Conservation (phyloP, 768 basidiomycete genomes). For the Lactifluus rugatus region DNA sequence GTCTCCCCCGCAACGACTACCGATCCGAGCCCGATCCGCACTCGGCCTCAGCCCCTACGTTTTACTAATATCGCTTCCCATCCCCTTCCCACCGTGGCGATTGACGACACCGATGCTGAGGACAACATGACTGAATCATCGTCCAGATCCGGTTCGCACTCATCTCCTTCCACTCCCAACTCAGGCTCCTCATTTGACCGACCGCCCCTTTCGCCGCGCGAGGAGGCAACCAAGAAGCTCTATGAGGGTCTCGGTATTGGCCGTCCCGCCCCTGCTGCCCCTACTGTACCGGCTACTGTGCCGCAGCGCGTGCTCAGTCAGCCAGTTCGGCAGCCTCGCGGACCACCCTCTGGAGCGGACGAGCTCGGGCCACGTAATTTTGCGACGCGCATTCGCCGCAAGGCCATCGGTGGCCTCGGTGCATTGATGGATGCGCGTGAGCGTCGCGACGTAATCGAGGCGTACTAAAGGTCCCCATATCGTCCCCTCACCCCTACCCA, state of each 20-base stretch:
- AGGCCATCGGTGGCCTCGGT: constrained; percentile 74
- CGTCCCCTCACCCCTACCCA: not conserved
- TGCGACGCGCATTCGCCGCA: constrained; percentile 73
- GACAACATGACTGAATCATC: constrained; percentile 33
- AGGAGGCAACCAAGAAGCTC: constrained; percentile 77
- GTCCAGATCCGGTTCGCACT: constrained; percentile 42
- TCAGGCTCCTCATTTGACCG: constrained; percentile 48
- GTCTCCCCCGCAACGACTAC: constrained; percentile 38
- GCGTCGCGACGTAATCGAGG: constrained; percentile 42
- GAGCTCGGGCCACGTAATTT: constrained; percentile 86
- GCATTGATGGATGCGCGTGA: constrained; percentile 75
- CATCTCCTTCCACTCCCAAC: constrained; percentile 67
- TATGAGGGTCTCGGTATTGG: constrained; percentile 87
- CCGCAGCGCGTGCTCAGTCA: constrained; percentile 50
- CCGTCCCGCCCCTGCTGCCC: constrained; percentile 39
- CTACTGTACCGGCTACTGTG: constrained; percentile 29
- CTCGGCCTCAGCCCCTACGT: constrained; percentile 47
- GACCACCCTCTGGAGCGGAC: constrained; percentile 79
- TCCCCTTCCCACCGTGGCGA: constrained; percentile 19
- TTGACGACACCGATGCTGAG: constrained; percentile 21
- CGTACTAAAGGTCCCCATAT: constrained; percentile 9
- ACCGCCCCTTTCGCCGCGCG: constrained; percentile 68
- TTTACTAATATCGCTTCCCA: constrained; percentile 38
- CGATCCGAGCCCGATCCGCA: constrained; percentile 37
- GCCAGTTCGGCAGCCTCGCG: constrained; percentile 76